These are phyloP conservation scores for Calycina marina DNA, from an alignment of 2,329 filamentous ascomycete genomes.

Conservation along the genomic window DNA sequence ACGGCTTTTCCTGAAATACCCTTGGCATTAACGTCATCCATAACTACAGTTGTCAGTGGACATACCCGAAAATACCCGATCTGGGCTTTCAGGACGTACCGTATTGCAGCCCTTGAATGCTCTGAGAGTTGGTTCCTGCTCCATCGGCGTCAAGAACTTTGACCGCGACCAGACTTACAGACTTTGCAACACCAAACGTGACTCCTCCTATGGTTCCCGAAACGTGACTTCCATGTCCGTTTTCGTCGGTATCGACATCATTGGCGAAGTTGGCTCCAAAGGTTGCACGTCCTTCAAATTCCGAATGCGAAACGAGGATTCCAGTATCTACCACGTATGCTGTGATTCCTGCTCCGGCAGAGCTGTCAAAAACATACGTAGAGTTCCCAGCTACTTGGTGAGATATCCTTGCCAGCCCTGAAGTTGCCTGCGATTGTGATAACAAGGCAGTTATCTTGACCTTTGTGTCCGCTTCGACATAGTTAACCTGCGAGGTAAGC, in stretches of 20 bases:
- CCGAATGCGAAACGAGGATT: conserved; percentile 20
- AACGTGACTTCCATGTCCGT: conserved; percentile 28
- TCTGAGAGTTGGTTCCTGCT: conserved; percentile 31
- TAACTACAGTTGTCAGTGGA: conserved; percentile 32
- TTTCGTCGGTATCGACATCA: conserved; percentile 21
- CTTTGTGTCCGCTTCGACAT: conserved; percentile 1
- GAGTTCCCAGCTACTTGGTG: neutral
- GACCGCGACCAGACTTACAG: conserved; percentile 23
- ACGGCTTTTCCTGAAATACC: conserved; percentile 26
- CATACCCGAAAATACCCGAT: conserved; percentile 41
- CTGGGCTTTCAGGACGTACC: conserved; percentile 32
- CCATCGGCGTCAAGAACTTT: conserved; percentile 24
- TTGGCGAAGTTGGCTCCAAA: conserved; percentile 22
- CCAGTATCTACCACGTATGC: conserved; percentile 26
- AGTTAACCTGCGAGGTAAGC: neutral
- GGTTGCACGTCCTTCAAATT: conserved; percentile 23
- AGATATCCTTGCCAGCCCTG: neutral
- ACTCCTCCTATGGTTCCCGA: conserved; percentile 26
- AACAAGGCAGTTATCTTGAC: neutral
- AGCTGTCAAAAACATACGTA: conserved; percentile 9
- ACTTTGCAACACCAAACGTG: conserved; percentile 27
- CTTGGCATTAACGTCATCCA: conserved; percentile 20
- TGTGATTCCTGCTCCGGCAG: conserved; percentile 21
- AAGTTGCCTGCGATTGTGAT: neutral
- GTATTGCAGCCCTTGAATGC: conserved; percentile 41